Evolutionary conservation across 208 protist genomes (phyloP), one percentile per base, ranked within the genome.

Genomic region (Acanthamoeba quina): DNA sequence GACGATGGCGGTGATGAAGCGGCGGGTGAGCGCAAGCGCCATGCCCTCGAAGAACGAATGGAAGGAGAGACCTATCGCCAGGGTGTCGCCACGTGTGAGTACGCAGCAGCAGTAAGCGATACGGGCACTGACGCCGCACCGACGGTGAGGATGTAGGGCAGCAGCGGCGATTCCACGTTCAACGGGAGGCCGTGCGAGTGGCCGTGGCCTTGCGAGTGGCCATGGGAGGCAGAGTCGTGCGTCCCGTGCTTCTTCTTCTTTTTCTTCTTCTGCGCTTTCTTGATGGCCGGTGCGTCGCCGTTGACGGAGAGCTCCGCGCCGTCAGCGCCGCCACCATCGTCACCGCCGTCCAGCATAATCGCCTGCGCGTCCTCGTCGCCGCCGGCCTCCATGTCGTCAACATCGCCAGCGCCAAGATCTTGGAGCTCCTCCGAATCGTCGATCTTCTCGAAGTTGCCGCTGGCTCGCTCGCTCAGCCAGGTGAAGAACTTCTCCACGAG

Each of bases 401-500:
- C 11, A 29, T 29, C 29, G 15, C 24, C 60, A 66, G 31, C 31
- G 10, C 37, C 21, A 19, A 47, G 29, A 29, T 37, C 34, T 47
- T 26, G 34, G 37, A 78, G 70, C 70, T 78, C 37, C 31, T 47
- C 37, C 70, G 70, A 66, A 83, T 58, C 76, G 60, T 80, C 72
- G 17, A 83, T 11, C 47, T 58, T 52, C n/a, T 83, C 76, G 41
- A 83, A 83, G 17, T 2, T 58, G 9, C 47, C 47, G 49, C 47
- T 26, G 24, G 76, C 34, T 83, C 76, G 76, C 49, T 83, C 76
- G 47, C 44, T 83, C 15, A 83, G 44, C 76, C 76, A 83, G 0
- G 47, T 83, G 76, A 83, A 83, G 44, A 83, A 83, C 24, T 83
- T 83, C 47, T 83, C 76, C n/a, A 83, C 76, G 44, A 83, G 47